Base-by-base conservation (phyloP, 169 alveolate genomes). In the Cyclospora cayetanensis region DNA sequence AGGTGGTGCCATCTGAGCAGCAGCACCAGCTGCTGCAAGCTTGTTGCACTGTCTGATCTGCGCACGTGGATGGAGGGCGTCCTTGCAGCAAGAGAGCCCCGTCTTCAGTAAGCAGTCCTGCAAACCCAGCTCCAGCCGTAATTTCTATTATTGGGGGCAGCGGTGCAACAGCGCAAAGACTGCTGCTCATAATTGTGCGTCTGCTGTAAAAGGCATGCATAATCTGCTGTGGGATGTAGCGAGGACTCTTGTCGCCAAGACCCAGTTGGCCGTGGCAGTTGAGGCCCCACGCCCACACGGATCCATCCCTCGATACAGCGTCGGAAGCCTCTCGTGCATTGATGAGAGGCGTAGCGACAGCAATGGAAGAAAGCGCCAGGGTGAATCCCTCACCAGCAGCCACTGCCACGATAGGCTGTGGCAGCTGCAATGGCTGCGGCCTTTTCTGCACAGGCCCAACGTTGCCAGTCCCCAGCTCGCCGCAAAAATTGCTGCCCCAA, bases 251-350 rank as follows among this genome's bases (percentile, higher is more conserved):
- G 70, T 55, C 70, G 9, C 70, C 70, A 22, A 55, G 31, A 29
- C 70, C 70, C 31, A 55, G 70, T 29, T 55, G 70, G 34, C 70
- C 70, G 70, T 55, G n/a, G 70, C 70, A 55, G 70, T 55, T 55
- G 29, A 55, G 70, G 70, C 70, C 70, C 70, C 70, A 55, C 7
- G 70, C 70, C 70, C 70, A 55, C 4, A 22, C 70, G n/a, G 7
- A 9, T 7, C 70, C 70, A 4, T 22, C 70, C 4, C 34, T 22
- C n/a, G 34, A 20, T 22, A 22, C 70, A 15, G 70, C 27, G 4
- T 20, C 70, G 7, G 55, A 9, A 9, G 55, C 55, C 15, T 7
- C 55, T 46, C 22, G 22, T 46, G 55, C 15, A 15, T 15, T 46
- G 55, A 7, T 46, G 55, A 55, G 70, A 20, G 27, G 70, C 70